Evolutionary conservation across 2,329 filamentous ascomycete genomes (phyloP).

Genomic region (Xylaria sp.): DNA sequence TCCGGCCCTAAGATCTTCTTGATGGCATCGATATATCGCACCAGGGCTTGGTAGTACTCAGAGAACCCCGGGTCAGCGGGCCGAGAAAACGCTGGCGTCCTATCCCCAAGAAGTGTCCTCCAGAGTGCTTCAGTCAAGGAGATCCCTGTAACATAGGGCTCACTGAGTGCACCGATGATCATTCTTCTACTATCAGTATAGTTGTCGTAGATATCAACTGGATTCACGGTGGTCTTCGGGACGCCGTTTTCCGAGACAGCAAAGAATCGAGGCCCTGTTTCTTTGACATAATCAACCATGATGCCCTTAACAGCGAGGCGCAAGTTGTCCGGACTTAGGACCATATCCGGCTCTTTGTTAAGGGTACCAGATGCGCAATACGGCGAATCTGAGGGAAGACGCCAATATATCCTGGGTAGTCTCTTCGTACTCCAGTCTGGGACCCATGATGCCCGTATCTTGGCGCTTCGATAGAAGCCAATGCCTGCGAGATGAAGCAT

Average conservation of each 20-base stretch:
- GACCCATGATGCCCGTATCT: conserved; percentile 15
- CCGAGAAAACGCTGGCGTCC: background rate
- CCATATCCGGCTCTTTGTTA: background rate
- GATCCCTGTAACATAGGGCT: conserved; percentile 18
- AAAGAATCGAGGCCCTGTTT: conserved; percentile 19
- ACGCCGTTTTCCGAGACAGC: conserved; percentile 11
- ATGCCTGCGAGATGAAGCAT: conserved; percentile 19
- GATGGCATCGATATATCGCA: background rate
- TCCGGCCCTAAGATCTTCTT: background rate
- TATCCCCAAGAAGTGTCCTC: conserved; percentile 16
- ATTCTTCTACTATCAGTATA: background rate
- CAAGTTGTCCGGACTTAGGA: background rate
- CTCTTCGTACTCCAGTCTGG: conserved; percentile 18
- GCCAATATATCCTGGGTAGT: conserved; percentile 9
- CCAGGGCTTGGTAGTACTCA: conserved; percentile 5
- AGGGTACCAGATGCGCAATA: conserved; percentile 6
- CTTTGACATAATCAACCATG: conserved; percentile 11
- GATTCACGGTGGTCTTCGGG: background rate
- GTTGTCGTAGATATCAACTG: background rate
- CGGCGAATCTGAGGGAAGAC: background rate
- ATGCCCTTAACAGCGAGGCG: conserved; percentile 9
- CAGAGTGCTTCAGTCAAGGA: conserved; percentile 15
- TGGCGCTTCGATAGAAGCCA: conserved; percentile 10
- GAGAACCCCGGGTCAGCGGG: conserved; percentile 4
- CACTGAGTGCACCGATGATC: conserved; percentile 2